phyloP scores from a whole-genome alignment of 495 filamentous ascomycete species.

The Tuber umbilicatum region DNA sequence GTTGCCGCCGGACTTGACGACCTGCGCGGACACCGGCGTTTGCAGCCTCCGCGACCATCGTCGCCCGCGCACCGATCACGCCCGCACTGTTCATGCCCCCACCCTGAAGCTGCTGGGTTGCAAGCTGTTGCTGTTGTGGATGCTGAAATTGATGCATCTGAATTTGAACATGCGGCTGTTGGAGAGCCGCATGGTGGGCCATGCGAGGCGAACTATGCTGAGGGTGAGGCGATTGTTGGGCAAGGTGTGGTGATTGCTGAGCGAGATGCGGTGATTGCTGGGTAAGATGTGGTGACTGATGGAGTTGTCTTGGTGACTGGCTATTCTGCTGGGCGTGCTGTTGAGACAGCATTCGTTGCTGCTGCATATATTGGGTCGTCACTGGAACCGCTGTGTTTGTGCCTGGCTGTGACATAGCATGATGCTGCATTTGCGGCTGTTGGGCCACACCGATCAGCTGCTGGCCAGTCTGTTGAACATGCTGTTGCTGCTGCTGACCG shows the following conservation, averaged over 20 bases:
- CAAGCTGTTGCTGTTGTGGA: conserved; percentile 27
- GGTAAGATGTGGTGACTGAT: conserved; percentile 33
- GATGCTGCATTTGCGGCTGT: conserved; percentile 33
- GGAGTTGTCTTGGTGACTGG: conserved; percentile 19
- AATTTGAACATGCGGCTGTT: conserved; percentile 30
- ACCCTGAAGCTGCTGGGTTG: conserved; percentile 13
- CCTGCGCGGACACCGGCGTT: conserved; percentile 17
- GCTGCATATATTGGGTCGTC: conserved; percentile 23
- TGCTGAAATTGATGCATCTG: conserved; percentile 19
- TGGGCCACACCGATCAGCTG: conserved; percentile 22
- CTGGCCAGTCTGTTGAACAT: conserved; percentile 26
- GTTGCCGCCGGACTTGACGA: conserved; percentile 23
- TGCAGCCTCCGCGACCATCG: conserved; percentile 26
- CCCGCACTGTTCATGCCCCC: conserved; percentile 30
- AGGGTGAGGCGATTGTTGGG: conserved; percentile 23
- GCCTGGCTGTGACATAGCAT: conserved; percentile 30
- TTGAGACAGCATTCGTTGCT: conserved; percentile 22
- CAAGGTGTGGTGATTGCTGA: conserved; percentile 27
- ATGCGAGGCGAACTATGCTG: conserved; percentile 33
- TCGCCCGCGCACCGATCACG: conserved; percentile 27
- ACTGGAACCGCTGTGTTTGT: conserved; percentile 15
- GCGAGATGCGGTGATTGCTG: conserved; percentile 29
- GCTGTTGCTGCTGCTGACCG: conserved; percentile 26
- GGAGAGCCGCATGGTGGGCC: conserved; percentile 22
- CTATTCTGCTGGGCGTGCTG: conserved; percentile 23